phyloP scores from a whole-genome alignment of 2,329 filamentous ascomycete genomes.

The Xylaria sp. region DNA sequence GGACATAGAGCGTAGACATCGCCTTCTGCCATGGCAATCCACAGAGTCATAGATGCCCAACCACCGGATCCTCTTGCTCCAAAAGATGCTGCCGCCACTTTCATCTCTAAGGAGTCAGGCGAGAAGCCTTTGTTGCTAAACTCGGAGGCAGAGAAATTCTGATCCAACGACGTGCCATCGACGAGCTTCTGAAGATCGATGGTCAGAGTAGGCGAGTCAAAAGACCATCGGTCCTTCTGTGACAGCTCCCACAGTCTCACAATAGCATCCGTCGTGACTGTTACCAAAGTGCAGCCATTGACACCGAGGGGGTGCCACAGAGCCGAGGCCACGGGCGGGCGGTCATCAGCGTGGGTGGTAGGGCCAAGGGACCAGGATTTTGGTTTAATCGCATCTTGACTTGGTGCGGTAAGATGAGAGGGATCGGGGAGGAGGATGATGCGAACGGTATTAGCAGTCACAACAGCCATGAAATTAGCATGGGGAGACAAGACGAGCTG shows the following conservation, averaged over 20 bases:
- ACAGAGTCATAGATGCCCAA: conserved; percentile 95
- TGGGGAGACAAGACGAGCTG: conserved; percentile 82
- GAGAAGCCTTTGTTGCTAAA: conserved; percentile 78
- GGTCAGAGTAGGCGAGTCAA: conserved; percentile 74
- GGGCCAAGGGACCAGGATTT: conserved; percentile 90
- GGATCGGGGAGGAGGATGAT: conserved; percentile 80
- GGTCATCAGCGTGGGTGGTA: conserved; percentile 83
- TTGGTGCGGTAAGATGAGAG: conserved; percentile 65
- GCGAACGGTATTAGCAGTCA: conserved; percentile 83
- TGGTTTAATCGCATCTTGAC: conserved; percentile 64
- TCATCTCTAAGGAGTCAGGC: conserved; percentile 86
- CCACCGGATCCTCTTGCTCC: conserved; percentile 61
- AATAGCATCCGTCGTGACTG: conserved; percentile 80
- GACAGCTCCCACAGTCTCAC: conserved; percentile 90
- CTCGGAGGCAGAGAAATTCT: conserved; percentile 73
- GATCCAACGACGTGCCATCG: conserved; percentile 73
- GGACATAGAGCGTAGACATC: conserved; percentile 93
- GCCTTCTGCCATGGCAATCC: conserved; percentile 91
- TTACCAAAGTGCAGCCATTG: conserved; percentile 75
- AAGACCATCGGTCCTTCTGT: conserved; percentile 76
- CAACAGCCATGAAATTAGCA: conserved; percentile 73
- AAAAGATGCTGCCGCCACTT: conserved; percentile 86
- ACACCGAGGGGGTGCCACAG: conserved; percentile 92
- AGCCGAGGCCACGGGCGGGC: conserved; percentile 71
- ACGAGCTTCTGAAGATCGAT: conserved; percentile 86